Base-by-base conservation (phyloP, 768 basidiomycete species). In the Xerocomellus intermedius region DNA sequence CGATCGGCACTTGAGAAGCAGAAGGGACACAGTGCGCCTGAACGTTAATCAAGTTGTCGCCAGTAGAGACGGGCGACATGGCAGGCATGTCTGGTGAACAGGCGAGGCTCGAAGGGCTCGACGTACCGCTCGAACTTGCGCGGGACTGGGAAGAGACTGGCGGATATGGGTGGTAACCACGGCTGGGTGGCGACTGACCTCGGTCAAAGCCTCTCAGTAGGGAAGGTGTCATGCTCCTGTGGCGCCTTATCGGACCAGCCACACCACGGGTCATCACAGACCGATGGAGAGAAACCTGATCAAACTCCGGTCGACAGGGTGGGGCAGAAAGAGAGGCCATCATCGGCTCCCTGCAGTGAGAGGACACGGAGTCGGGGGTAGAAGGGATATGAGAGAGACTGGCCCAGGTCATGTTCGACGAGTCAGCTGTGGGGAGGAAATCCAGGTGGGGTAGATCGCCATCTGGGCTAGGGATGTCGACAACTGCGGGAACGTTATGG, bases 161-260 rank as follows among this genome's bases (percentile, higher is more conserved):
- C 9, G 77, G 80, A 48, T 85, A 85, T 21, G 86, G 78, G 65
- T 86, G 82, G 59, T 84, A 82, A 44, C 80, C 78, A 48, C 83
- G 75, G 55, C 64, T 71, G 12, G 73, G 73, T 38, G 73, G 74
- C 26, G 83, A 81, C 54, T 78, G 67, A 33, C 75, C 74, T 59
- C 81, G 82, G 42, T 74, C 76, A 49, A 77, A 82, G 49, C 73
- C 78, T 49, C 84, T 77, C 43, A 77, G 69, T 28, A 85, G 57
- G 0, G 84, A 84, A 9, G 89, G 89, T 8, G 89, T 91, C 79
- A 87, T 88, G 68, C 87, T 89, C 52, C 89, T 78, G 64, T 89
- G 83, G 43, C 89, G 77, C 48, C 87, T 74, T 43, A 84, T 77
- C 10, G 87, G 85, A 10, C 87, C 86, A n/a, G 79, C 64, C 13